Evolutionary conservation across 345 rosid species (phyloP).

Genomic region (Corymbia maculata): DNA sequence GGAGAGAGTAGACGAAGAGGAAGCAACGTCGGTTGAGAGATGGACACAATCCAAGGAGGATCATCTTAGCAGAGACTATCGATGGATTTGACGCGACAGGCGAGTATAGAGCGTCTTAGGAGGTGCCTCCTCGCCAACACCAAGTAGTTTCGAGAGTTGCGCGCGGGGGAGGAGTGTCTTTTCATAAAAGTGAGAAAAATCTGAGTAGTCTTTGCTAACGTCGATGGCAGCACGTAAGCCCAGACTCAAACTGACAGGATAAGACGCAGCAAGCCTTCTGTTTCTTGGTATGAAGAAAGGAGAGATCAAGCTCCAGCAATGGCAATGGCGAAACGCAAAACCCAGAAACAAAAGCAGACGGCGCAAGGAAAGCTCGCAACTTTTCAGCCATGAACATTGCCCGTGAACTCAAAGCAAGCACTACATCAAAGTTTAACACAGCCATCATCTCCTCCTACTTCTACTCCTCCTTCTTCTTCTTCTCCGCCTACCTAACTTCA

Average conservation of each 20-base stretch:
- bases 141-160: too few relatives aligned
- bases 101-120: background rate
- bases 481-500: background rate
- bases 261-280: background rate
- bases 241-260: background rate
- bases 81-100: too few relatives aligned
- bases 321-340: background rate
- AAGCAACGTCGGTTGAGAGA: too few relatives aligned
- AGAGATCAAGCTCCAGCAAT: background rate
- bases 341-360: background rate
- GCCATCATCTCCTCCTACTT: too few relatives aligned
- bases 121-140: background rate
- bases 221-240: background rate
- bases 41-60: too few relatives aligned
- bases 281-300: background rate
- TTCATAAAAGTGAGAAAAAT: too few relatives aligned
- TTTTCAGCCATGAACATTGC: background rate
- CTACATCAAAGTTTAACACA: background rate
- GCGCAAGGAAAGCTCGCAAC: background rate
- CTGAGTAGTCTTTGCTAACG: too few relatives aligned
- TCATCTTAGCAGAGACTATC: too few relatives aligned
- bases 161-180: too few relatives aligned
- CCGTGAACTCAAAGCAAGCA: background rate
- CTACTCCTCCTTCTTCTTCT: background rate
- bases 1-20: too few relatives aligned